Percentiles rank a stretch among this genome's conserved stretches.
phyloP scores from a whole-genome alignment of 805 yeast species.

The Teunomyces pallodes region DNA sequence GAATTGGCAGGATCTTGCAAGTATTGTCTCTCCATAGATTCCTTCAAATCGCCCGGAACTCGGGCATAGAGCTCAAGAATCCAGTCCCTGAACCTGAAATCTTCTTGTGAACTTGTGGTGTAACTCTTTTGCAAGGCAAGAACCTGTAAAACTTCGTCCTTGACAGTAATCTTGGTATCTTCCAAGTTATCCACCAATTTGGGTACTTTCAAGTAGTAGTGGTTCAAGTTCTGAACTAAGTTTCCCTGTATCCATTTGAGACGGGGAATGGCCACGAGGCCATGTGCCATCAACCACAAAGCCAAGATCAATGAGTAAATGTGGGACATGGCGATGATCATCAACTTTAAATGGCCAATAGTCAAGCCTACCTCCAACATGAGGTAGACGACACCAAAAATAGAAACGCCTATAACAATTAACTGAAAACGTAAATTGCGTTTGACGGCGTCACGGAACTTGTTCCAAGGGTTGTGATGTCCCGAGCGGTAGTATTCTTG shows the following conservation, averaged over 20 bases:
- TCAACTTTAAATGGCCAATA: conserved; percentile 55
- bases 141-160: conserved; percentile 62
- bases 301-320: conserved; percentile 73
- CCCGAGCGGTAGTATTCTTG: conserved; percentile 77
- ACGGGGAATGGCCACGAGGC: conserved; percentile 67
- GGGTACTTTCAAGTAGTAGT: conserved; percentile 54
- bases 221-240: conserved; percentile 26
- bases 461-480: conserved; percentile 45
- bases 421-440: conserved; percentile 61
- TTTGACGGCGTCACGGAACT: conserved; percentile 55
- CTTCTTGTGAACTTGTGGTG: conserved; percentile 25
- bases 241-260: conserved; percentile 38
- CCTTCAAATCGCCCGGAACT: conserved; percentile 40
- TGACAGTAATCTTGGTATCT: conserved; percentile 60
- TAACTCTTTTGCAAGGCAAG: conserved; percentile 48
- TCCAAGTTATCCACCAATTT: conserved; percentile 55
- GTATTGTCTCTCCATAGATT: conserved; percentile 30
- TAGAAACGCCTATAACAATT: conserved; percentile 50
- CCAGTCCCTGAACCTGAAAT: conserved; percentile 58
- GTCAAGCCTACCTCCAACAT: conserved; percentile 52
- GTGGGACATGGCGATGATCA: conserved; percentile 74
- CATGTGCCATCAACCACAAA: conserved; percentile 84
- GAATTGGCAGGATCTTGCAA: conserved; percentile 16
- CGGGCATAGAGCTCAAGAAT: conserved; percentile 52
- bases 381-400: conserved; percentile 58